Evolutionary conservation across 139 green algal species (phyloP).

Genomic region (Trebouxia sp.): DNA sequence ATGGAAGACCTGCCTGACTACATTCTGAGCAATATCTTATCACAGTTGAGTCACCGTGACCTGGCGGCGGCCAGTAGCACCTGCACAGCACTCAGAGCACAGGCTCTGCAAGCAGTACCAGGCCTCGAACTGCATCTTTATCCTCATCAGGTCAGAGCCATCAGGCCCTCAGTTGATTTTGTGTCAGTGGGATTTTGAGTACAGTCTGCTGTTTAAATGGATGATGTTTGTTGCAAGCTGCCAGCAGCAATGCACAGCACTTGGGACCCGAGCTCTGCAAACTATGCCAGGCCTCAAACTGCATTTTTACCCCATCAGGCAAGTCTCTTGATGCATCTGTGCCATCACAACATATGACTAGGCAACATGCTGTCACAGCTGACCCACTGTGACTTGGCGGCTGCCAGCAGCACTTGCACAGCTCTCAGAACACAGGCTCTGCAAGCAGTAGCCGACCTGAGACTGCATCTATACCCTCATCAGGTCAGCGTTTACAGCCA

Average conservation of each 20-base stretch:
- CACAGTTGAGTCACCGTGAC: constrained; percentile 34
- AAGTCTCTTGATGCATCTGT: too few species aligned
- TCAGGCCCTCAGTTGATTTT: too few species aligned
- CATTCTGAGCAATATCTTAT: neutral
- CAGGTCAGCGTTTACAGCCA: constrained; percentile 43
- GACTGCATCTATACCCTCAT: constrained; percentile 66
- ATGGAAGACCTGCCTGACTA: constrained; percentile 27
- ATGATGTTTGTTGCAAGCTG: too few species aligned
- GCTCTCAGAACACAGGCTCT: constrained; percentile 34
- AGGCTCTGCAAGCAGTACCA: constrained; percentile 48
- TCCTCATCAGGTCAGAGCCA: constrained; percentile 55
- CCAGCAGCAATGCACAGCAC: too few species aligned
- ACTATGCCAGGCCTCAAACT: too few species aligned
- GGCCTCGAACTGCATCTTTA: constrained; percentile 63
- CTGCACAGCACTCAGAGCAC: constrained; percentile 43
- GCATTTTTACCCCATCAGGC: too few species aligned
- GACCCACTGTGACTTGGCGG: constrained; percentile 34
- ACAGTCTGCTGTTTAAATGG: too few species aligned
- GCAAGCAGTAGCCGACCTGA: constrained; percentile 57
- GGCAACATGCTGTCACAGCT: constrained; percentile 12
- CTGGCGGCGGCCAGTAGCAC: constrained; percentile 32
- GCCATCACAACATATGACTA: neutral
- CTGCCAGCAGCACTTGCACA: constrained; percentile 40
- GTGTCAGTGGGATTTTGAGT: too few species aligned
- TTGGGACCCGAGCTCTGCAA: too few species aligned